These are phyloP conservation scores for Beverwykella pulmonaria DNA, from an alignment of 495 filamentous ascomycete genomes.

Conservation along the genomic window DNA sequence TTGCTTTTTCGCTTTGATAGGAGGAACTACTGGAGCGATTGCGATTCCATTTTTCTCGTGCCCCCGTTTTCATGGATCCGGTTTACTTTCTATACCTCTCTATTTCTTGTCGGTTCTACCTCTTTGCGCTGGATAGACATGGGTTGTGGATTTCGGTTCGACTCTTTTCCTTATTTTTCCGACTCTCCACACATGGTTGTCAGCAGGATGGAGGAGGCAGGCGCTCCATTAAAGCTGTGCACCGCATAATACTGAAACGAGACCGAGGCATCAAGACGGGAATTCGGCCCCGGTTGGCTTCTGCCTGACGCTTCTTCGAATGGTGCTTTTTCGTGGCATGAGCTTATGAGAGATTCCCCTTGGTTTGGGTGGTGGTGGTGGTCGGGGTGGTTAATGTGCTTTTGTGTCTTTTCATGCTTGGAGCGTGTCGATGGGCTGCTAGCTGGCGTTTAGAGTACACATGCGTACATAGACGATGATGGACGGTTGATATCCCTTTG, in stretches of 20 bases:
- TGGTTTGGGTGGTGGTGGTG: neutral
- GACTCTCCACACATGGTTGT: conserved; percentile 2
- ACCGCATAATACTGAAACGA: conserved; percentile 17
- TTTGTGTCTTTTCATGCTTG: neutral
- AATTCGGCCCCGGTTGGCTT: conserved; percentile 29
- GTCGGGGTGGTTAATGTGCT: neutral
- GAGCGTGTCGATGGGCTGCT: neutral
- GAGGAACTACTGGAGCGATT: conserved; percentile 5
- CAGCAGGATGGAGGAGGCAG: conserved; percentile 40
- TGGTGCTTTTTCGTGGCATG: conserved; percentile 17
- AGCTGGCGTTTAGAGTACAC: neutral
- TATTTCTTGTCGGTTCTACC: neutral
- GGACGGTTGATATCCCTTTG: neutral
- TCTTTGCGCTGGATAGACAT: neutral
- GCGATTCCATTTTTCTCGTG: conserved; percentile 13
- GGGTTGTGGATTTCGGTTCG: neutral
- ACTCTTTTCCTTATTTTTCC: neutral
- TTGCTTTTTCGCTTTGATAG: neutral
- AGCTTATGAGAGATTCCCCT: conserved; percentile 33
- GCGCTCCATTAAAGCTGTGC: conserved; percentile 38
- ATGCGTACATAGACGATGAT: neutral
- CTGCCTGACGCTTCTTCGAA: neutral
- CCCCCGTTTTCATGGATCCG: neutral
- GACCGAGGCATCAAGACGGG: neutral
- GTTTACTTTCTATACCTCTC: conserved; percentile 31